These are phyloP conservation scores for Tricholoma furcatifolium DNA, from an alignment of 768 basidiomycete species.

Conservation along the genomic window DNA sequence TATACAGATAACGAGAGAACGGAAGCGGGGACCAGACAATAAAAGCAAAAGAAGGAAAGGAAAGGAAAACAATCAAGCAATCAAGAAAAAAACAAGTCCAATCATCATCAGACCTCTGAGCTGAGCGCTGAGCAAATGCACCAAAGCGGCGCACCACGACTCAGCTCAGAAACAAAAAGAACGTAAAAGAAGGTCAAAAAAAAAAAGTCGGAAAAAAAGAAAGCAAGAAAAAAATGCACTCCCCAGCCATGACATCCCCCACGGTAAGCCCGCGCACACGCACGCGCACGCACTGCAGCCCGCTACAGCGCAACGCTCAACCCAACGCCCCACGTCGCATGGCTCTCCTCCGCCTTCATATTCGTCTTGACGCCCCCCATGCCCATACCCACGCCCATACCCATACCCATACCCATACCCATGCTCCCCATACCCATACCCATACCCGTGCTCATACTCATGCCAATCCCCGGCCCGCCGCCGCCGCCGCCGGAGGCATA, in stretches of 20 bases:
- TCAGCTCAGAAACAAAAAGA: no score
- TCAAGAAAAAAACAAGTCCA: neutral
- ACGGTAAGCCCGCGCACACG: no score
- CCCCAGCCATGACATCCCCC: neutral
- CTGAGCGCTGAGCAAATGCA: neutral
- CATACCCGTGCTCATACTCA: no score
- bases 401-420: no score
- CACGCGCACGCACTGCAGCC: neutral
- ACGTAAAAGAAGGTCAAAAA: neutral
- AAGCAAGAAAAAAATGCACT: conserved; percentile 1
- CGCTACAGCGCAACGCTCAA: conserved; percentile 12
- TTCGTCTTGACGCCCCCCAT: neutral
- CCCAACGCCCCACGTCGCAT: conserved; percentile 11
- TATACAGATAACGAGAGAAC: conserved; percentile 1
- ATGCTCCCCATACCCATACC: no score
- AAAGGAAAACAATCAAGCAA: no score
- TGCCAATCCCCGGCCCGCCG: neutral
- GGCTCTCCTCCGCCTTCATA: conserved; percentile 13
- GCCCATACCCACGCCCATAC: no score
- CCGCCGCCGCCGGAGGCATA: neutral
- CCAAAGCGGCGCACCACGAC: no score
- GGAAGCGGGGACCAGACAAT: no score
- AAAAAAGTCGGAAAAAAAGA: neutral
- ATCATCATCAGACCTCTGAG: neutral
- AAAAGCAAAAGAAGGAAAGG: neutral